These are phyloP conservation scores for Thermochaetoides dissita DNA, from an alignment of 2,329 filamentous ascomycete genomes.

Conservation along the genomic window DNA sequence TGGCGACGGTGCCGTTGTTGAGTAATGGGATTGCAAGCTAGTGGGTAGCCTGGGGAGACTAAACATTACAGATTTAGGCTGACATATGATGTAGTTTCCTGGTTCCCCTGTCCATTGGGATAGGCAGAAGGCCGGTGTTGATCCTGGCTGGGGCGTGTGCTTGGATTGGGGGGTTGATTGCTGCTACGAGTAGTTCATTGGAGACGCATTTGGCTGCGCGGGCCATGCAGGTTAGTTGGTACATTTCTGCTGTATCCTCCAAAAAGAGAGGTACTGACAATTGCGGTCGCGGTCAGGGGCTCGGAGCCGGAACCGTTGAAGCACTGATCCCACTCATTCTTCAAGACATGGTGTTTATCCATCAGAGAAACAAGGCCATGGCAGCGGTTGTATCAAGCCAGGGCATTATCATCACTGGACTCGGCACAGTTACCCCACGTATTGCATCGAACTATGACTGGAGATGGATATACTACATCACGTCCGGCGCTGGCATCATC, in stretches of 20 bases:
- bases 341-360: conserved; percentile 26
- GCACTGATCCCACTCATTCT: conserved; percentile 25
- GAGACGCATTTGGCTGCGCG: conserved; percentile 21
- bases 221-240: conserved; percentile 11
- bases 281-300: conserved; percentile 14
- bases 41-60: not conserved
- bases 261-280: not conserved
- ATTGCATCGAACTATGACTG: conserved; percentile 20
- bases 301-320: conserved; percentile 24
- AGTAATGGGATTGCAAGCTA: conserved; percentile 23
- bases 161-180: conserved; percentile 24
- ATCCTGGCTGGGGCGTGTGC: conserved; percentile 21
- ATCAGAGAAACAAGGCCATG: conserved; percentile 23
- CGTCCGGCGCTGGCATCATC: conserved; percentile 18
- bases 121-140: conserved; percentile 24
- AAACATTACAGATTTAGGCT: too few species aligned
- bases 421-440: conserved; percentile 19
- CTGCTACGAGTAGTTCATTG: conserved; percentile 20
- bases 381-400: conserved; percentile 18
- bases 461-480: conserved; percentile 24
- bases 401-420: conserved; percentile 19
- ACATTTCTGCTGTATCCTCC: not conserved
- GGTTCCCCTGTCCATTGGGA: conserved; percentile 24
- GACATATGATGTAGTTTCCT: conserved; percentile 14
- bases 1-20: conserved; percentile 23